Evolutionary conservation across 441 rosid species (phyloP).

Genomic region (Aleurites moluccanus): DNA sequence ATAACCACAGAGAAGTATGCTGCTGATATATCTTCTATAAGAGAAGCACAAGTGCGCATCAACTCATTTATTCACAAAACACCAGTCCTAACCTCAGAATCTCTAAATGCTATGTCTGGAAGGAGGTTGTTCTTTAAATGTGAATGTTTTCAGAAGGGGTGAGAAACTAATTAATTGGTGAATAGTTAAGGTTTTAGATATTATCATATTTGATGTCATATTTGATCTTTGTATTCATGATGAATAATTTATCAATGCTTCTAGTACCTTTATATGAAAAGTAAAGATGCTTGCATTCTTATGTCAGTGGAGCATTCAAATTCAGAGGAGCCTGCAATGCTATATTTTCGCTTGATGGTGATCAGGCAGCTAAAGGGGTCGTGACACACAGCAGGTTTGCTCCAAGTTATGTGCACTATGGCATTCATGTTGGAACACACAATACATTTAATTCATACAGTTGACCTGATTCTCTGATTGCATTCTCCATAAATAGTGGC

Average conservation of each 20-base stretch:
- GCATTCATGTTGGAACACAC: slow-evolving; percentile 43
- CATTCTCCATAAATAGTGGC: slow-evolving; percentile 48
- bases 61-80: slow-evolving; percentile 53
- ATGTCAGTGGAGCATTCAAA: slow-evolving; percentile 79
- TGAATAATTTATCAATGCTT: not conserved
- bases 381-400: slow-evolving; percentile 73
- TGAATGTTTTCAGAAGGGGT: slow-evolving; percentile 93
- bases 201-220: not conserved
- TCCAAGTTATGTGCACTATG: not conserved
- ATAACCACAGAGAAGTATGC: slow-evolving; percentile 49
- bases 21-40: slow-evolving; percentile 67
- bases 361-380: slow-evolving; percentile 76
- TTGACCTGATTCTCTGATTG: slow-evolving; percentile 19
- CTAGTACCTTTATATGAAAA: not conserved
- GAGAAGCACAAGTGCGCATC: slow-evolving; percentile 64
- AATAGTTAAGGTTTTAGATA: slow-evolving; percentile 9
- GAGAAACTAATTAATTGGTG: slow-evolving; percentile 28
- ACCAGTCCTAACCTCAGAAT: slow-evolving; percentile 66
- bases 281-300: slow-evolving; percentile 13
- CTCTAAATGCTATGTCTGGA: slow-evolving; percentile 58
- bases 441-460: slow-evolving; percentile 29
- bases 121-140: slow-evolving; percentile 70
- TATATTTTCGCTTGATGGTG: slow-evolving; percentile 56
- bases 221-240: not conserved
- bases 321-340: slow-evolving; percentile 95